phyloP scores from a whole-genome alignment of 805 yeast species.

The Candida arabinofermentans region DNA sequence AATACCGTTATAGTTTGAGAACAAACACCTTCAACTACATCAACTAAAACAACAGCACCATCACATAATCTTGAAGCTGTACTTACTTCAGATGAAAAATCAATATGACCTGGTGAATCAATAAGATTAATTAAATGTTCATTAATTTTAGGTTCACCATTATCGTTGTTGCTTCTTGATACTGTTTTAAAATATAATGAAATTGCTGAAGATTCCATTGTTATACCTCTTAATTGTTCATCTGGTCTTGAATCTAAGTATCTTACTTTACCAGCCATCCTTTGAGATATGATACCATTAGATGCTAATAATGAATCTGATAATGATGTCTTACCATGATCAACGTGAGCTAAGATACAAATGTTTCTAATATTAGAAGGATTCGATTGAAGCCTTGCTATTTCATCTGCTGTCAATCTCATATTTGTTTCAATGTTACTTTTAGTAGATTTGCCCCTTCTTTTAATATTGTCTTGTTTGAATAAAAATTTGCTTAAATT shows the following conservation, averaged over 20 bases:
- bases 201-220: constrained; percentile 96
- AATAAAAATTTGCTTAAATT: neutral
- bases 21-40: constrained; percentile 97
- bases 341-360: constrained; percentile 96
- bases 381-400: constrained; percentile 63
- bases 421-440: constrained; percentile 23
- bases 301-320: constrained; percentile 91
- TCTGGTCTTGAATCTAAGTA: constrained; percentile 92
- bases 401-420: constrained; percentile 61
- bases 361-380: constrained; percentile 77
- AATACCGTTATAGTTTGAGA: constrained; percentile 94
- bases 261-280: constrained; percentile 93
- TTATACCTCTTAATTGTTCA: constrained; percentile 93
- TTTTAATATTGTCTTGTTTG: neutral
- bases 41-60: constrained; percentile 93
- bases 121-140: constrained; percentile 88
- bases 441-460: too few relatives aligned
- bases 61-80: constrained; percentile 95
- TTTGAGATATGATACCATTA: constrained; percentile 92
- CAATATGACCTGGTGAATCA: constrained; percentile 99
- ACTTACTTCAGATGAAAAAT: constrained; percentile 93
- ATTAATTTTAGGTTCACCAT: constrained; percentile 34
- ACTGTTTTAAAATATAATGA: constrained; percentile 83
- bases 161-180: constrained; percentile 24
- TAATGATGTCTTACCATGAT: constrained; percentile 95